Conservation (phyloP, 495 filamentous ascomycete genomes). For the Oleoguttula mirabilis region DNA sequence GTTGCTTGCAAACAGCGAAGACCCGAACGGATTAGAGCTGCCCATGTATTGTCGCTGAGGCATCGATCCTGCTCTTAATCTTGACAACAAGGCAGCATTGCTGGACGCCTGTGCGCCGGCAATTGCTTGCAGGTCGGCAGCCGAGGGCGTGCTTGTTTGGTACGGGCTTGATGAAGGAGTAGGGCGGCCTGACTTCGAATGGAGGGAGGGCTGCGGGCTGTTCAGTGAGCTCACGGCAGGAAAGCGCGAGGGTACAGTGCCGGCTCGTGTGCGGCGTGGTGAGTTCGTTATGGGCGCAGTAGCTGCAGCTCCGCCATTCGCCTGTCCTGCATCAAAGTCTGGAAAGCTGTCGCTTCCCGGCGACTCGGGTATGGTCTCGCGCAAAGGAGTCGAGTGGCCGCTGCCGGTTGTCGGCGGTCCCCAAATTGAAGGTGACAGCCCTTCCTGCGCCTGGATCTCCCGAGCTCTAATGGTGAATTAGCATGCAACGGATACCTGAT, state of each 20-base stretch:
- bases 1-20: slow-evolving; percentile 76
- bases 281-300: slow-evolving; percentile 32
- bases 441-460: slow-evolving; percentile 96
- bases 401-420: slow-evolving; percentile 90
- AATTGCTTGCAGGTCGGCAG: slow-evolving; percentile 40
- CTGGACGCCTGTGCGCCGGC: slow-evolving; percentile 33
- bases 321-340: slow-evolving; percentile 47
- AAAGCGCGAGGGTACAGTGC: slow-evolving; percentile 93
- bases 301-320: slow-evolving; percentile 17
- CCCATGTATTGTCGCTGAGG: slow-evolving; percentile 60
- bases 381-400: slow-evolving; percentile 86
- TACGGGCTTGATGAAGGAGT: slow-evolving; percentile 90
- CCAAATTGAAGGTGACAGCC: slow-evolving; percentile 76
- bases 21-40: slow-evolving; percentile 64
- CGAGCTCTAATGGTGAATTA: slow-evolving; percentile 50
- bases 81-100: slow-evolving; percentile 64
- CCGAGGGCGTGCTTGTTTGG: slow-evolving; percentile 59
- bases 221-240: slow-evolving; percentile 53
- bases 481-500: slow-evolving; percentile 10
- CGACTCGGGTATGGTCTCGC: slow-evolving; percentile 94
- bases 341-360: slow-evolving; percentile 91
- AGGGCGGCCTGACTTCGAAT: slow-evolving; percentile 72
- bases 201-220: slow-evolving; percentile 49
- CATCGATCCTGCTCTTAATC: slow-evolving; percentile 89
- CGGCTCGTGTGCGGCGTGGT: slow-evolving; percentile 69